Base-by-base conservation (phyloP, 2,329 filamentous ascomycete genomes). In the Fonsecaea pugnacius region DNA sequence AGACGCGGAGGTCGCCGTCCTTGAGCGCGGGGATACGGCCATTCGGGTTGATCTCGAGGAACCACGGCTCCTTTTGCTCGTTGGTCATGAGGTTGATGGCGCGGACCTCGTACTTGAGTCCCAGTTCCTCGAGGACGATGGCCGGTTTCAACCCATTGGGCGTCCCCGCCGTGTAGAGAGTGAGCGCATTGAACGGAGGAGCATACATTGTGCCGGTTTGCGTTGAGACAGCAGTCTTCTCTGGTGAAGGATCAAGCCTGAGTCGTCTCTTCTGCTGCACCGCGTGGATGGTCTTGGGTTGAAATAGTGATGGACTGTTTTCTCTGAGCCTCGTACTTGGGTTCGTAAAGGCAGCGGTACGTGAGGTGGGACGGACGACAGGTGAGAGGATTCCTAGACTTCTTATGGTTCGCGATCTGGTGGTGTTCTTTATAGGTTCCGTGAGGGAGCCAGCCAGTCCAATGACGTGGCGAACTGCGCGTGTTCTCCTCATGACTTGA, bases 21-120 rank as follows among this genome's bases (percentile, higher is more conserved):
- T 76, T 72, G 50, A 82, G 74, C 18, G 79, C 80, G 18, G 79
- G 80, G 59, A 82, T 81, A 40, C 80, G 77, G 35, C 80, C 80
- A 67, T 82, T 82, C n/a, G 80, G 80, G 63, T 81, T 82, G 63
- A 82, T 80, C 51, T 78, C 75, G 50, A 81, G 66, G 69, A 77
- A 83, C 78, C 79, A 81, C 2, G 72, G 69, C 66, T 80, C 74
- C 63, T 82, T 82, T 65, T 82, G 79, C 3, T 72, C 68, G 55
- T 81, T 80, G 55, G 76, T 79, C 58, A 72, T 72, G 55, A 82
- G 79, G 54, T 82, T 73, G 43, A 82, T 73, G n/a, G 75, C 50
- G 9, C 76, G 73, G 1, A 70, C 51, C 33, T 75, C 74, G 65
- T 78, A 78, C 0, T 70, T 58, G 10, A 77, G 51, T 8, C 70